phyloP scores from a whole-genome alignment of 345 rosid species.

The Aquilaria yunnanensis region DNA sequence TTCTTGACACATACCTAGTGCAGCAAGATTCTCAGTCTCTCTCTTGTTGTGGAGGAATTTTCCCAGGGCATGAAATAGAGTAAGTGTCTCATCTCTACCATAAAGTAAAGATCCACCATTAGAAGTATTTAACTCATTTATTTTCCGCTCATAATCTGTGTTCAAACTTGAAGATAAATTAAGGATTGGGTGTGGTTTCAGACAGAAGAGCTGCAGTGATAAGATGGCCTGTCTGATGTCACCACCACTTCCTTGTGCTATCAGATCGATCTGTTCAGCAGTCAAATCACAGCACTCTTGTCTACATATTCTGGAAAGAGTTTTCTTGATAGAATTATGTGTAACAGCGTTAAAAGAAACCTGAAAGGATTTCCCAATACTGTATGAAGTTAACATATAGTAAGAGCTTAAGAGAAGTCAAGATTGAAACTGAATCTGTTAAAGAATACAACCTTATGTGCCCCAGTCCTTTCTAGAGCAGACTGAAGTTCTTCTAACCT shows the following conservation, averaged over 20 bases:
- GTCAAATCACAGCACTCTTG: slow-evolving; percentile 52
- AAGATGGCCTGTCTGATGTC: slow-evolving; percentile 93
- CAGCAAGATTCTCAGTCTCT: slow-evolving; percentile 37
- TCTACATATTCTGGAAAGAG: slow-evolving; percentile 66
- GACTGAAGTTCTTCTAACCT: slow-evolving; percentile 58
- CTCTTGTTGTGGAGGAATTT: slow-evolving; percentile 96
- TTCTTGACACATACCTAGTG: slow-evolving; percentile 36
- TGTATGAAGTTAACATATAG: slow-evolving; percentile 21
- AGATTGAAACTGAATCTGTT: slow-evolving; percentile 20
- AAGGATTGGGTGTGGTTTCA: slow-evolving; percentile 34
- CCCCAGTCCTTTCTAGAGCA: slow-evolving; percentile 76
- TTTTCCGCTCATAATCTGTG: slow-evolving; percentile 20
- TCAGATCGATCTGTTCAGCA: slow-evolving; percentile 60
- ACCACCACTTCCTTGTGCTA: slow-evolving; percentile 83
- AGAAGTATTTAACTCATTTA: slow-evolving; percentile 26
- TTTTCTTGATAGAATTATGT: slow-evolving; percentile 67
- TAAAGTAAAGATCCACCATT: slow-evolving; percentile 37
- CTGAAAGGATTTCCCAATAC: slow-evolving; percentile 36
- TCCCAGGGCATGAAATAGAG: slow-evolving; percentile 93
- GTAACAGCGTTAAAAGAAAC: slow-evolving; percentile 85
- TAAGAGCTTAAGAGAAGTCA: slow-evolving; percentile 4
- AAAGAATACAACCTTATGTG: slow-evolving; percentile 62
- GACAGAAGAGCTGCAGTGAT: slow-evolving; percentile 72
- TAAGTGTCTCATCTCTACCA: slow-evolving; percentile 78
- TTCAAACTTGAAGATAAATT: slow-evolving; percentile 24